Percentiles rank a stretch among this genome's conserved stretches.
phyloP scores from a whole-genome alignment of 768 basidiomycete genomes.

The Leucosporidium creatinivorum region DNA sequence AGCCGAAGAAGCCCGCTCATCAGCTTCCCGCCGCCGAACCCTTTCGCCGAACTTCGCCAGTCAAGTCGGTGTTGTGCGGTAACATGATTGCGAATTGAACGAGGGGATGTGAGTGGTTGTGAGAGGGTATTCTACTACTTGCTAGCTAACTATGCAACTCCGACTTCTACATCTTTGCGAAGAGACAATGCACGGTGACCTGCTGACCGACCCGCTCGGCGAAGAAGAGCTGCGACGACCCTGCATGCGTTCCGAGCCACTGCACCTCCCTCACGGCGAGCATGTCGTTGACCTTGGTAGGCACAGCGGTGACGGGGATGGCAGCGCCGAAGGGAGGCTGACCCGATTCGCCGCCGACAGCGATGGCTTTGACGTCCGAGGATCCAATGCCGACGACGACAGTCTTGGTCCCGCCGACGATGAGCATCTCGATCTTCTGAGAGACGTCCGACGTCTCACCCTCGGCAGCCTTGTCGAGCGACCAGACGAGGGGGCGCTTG shows the following conservation, averaged over 20 bases:
- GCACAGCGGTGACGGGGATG: background rate
- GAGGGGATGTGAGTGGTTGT: no score
- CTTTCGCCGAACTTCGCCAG: no score
- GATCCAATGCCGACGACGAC: constrained; percentile 17
- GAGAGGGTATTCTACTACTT: no score
- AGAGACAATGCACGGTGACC: constrained; percentile 5
- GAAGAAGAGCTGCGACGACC: constrained; percentile 12
- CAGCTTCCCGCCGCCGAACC: no score
- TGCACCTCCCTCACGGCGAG: constrained; percentile 4
- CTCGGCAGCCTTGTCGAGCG: background rate
- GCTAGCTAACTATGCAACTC: no score
- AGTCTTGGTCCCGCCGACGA: constrained; percentile 15
- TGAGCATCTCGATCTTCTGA: constrained; percentile 26
- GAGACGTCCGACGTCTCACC: background rate
- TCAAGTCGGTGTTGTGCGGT: no score
- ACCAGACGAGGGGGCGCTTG: constrained; percentile 32
- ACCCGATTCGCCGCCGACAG: constrained; percentile 5
- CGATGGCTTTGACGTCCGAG: constrained; percentile 14
- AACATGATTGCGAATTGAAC: no score
- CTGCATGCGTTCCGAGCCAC: constrained; percentile 16
- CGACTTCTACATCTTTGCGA: background rate
- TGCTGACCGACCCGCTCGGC: constrained; percentile 17
- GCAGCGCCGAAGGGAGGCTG: constrained; percentile 5
- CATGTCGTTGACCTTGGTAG: background rate
- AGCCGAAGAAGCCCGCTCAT: no score